Evolutionary conservation across 2,329 filamentous ascomycete genomes (phyloP).

Genomic region (Aspergillus sp.): DNA sequence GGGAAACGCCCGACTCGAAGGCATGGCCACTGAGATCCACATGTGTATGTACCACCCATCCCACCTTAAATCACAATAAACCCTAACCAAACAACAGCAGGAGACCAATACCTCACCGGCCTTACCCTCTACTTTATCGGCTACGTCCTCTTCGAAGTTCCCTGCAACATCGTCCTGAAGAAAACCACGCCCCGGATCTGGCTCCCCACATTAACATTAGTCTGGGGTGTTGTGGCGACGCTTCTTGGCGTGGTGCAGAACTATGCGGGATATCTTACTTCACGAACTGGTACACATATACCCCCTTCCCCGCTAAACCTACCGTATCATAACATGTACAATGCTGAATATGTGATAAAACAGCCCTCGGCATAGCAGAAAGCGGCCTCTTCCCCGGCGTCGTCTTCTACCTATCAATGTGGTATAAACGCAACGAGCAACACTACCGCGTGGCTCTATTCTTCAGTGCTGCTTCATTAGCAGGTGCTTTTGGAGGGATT

Average conservation of each 20-base stretch:
- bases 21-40: constrained; percentile 39
- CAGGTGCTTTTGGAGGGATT: constrained; percentile 63
- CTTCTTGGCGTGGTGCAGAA: constrained; percentile 52
- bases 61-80: too few species aligned
- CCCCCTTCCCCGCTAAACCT: too few species aligned
- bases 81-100: constrained; percentile 24
- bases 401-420: constrained; percentile 63
- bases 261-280: constrained; percentile 51
- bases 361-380: constrained; percentile 55
- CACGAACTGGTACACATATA: constrained; percentile 40
- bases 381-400: constrained; percentile 57
- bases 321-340: too few species aligned
- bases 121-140: constrained; percentile 43
- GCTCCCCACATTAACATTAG: constrained; percentile 46
- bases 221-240: constrained; percentile 55
- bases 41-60: constrained; percentile 35
- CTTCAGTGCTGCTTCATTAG: constrained; percentile 60
- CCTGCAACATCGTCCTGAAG: constrained; percentile 47
- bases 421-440: constrained; percentile 62
- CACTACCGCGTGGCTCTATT: constrained; percentile 63
- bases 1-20: constrained; percentile 43
- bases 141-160: constrained; percentile 45
- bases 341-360: neutral
- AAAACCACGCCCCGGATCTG: constrained; percentile 41
- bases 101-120: constrained; percentile 44